Evolutionary conservation across 805 yeast species (phyloP).

Genomic region (Wickerhamomyces bisporus): DNA sequence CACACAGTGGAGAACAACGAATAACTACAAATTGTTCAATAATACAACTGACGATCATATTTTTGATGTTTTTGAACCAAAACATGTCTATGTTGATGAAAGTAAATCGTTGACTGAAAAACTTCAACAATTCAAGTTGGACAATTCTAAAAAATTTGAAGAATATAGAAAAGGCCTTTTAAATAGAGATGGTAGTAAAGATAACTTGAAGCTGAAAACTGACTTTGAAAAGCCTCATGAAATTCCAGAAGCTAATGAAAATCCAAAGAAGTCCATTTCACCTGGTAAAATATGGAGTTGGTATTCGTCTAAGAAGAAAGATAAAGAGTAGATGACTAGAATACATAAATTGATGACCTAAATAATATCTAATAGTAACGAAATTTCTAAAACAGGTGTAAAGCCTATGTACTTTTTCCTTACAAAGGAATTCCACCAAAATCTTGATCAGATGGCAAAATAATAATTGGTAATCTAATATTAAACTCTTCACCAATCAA

Average conservation of each 20-base stretch:
- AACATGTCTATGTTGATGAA: constrained; percentile 28
- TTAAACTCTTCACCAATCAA: constrained; percentile 36
- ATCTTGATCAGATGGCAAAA: constrained; percentile 41
- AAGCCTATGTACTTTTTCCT: too few relatives aligned
- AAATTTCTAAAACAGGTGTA: too few relatives aligned
- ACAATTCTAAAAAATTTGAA: constrained; percentile 23
- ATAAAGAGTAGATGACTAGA: constrained; percentile 4
- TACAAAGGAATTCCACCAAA: constrained; percentile 40
- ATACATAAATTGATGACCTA: too few relatives aligned
- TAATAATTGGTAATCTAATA: constrained; percentile 39
- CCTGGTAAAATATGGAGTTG: constrained; percentile 18
- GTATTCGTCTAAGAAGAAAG: constrained; percentile 11
- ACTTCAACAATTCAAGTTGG: constrained; percentile 27
- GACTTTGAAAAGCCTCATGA: constrained; percentile 4
- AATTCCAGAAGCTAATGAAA: constrained; percentile 1
- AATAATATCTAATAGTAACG: not conserved
- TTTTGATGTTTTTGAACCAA: constrained; percentile 55
- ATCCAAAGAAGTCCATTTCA: constrained; percentile 8
- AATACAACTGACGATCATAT: constrained; percentile 60
- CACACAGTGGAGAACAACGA: constrained; percentile 47
- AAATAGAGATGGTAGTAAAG: constrained; percentile 5
- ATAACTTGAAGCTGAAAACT: not conserved
- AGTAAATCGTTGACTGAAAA: constrained; percentile 18
- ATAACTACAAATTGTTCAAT: constrained; percentile 51
- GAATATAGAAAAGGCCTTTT: constrained; percentile 13